Conservation (phyloP, 768 basidiomycete genomes). For the Xerocomellus amylosporus region DNA sequence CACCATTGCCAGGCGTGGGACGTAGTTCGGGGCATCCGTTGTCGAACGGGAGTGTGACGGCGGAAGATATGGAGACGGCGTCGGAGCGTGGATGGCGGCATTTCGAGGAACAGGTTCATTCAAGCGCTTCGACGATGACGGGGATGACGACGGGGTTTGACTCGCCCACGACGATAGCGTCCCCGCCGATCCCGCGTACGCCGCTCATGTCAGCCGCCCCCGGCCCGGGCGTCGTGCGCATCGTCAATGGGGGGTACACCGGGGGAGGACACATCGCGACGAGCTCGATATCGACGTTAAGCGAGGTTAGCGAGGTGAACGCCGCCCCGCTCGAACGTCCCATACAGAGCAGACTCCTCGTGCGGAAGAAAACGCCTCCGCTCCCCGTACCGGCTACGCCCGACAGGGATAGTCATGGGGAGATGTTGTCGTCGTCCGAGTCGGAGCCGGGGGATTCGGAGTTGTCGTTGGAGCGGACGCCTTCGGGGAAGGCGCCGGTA, state of each 20-base stretch:
- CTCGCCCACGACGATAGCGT: slow-evolving; percentile 39
- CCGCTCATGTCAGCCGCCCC: slow-evolving; percentile 30
- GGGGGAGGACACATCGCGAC: slow-evolving; percentile 20
- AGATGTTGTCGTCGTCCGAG: background rate
- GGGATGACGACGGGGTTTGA: slow-evolving; percentile 20
- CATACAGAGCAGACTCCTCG: slow-evolving; percentile 27
- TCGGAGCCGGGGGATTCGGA: slow-evolving; percentile 42
- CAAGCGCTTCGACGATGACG: background rate
- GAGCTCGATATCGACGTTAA: slow-evolving; percentile 32
- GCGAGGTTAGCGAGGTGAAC: slow-evolving; percentile 23
- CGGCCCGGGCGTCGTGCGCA: slow-evolving; percentile 16
- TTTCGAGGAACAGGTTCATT: slow-evolving; percentile 16
- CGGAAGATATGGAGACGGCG: slow-evolving; percentile 24
- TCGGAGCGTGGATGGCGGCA: slow-evolving; percentile 32
- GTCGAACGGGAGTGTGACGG: slow-evolving; percentile 16
- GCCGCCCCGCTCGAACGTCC: slow-evolving; percentile 26
- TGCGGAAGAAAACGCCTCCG: slow-evolving; percentile 41
- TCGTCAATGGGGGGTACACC: slow-evolving; percentile 29
- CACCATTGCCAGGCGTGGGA: slow-evolving; percentile 41
- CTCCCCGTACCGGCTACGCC: slow-evolving; percentile 3
- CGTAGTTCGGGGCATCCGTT: slow-evolving; percentile 24
- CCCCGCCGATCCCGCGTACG: slow-evolving; percentile 40
- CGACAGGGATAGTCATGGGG: background rate
- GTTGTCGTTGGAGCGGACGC: slow-evolving; percentile 27
- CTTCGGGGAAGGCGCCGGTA: slow-evolving; percentile 35